A percentile compares a stretch with the other conserved stretches of the same genome.
These are phyloP conservation scores for Termitomyces sp. DNA, from an alignment of 768 basidiomycete species.

Conservation along the genomic window DNA sequence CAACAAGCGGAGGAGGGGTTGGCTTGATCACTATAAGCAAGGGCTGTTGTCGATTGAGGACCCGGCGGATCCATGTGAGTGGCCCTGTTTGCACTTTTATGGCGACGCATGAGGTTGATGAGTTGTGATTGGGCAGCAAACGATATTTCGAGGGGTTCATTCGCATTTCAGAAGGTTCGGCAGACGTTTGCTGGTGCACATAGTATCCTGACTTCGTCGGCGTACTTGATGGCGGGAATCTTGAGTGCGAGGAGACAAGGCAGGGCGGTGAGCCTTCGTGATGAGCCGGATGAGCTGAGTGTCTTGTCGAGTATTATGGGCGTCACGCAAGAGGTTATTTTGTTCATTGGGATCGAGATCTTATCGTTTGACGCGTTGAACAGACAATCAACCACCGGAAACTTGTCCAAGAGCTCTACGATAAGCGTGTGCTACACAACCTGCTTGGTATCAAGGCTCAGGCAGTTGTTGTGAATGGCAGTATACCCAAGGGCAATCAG, in stretches of 20 bases:
- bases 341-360: not conserved
- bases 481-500: not conserved
- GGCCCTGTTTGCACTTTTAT: not conserved
- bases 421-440: constrained; percentile 54
- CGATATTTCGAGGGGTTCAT: constrained; percentile 90
- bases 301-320: constrained; percentile 79
- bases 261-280: constrained; percentile 40
- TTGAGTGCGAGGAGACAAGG: constrained; percentile 54
- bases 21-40: constrained; percentile 57
- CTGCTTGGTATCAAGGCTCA: constrained; percentile 44
- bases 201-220: constrained; percentile 71
- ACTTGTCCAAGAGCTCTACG: constrained; percentile 67
- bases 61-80: constrained; percentile 83
- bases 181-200: constrained; percentile 81
- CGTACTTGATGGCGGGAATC: constrained; percentile 63
- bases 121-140: constrained; percentile 54
- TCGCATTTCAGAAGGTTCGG: constrained; percentile 76
- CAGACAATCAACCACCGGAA: constrained; percentile 75
- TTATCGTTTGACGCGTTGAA: not conserved
- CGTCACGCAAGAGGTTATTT: constrained; percentile 75
- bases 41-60: constrained; percentile 85
- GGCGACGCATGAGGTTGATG: not conserved
- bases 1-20: constrained; percentile 76
- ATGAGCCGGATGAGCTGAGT: constrained; percentile 64
- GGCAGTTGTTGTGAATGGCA: not conserved